A percentile compares a stretch with the other conserved stretches of the same genome.
Conservation (phyloP, 2,329 filamentous ascomycete genomes). For the Neurospora sp. region DNA sequence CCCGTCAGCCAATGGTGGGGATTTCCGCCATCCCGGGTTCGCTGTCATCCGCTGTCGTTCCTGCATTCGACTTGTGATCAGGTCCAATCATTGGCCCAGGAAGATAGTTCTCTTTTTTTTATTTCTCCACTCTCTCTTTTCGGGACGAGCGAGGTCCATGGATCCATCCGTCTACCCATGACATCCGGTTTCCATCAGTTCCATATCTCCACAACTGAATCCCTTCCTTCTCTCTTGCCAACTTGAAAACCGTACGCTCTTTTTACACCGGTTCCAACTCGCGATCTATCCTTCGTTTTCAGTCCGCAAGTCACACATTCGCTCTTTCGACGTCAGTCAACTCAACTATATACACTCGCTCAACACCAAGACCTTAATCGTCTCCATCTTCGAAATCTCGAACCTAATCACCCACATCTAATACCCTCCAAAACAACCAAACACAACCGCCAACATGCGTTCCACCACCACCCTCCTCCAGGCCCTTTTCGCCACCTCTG, state of each 20-base stretch:
- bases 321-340: neutral
- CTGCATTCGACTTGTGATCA: neutral
- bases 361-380: neutral
- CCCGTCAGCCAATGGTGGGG: neutral
- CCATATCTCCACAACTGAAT: neutral
- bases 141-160: neutral
- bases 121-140: neutral
- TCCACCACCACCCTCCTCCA: constrained; percentile 8
- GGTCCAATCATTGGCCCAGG: neutral
- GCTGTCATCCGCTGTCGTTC: neutral
- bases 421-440: neutral
- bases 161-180: neutral
- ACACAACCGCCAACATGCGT: constrained; percentile 13
- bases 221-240: neutral
- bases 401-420: neutral
- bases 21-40: neutral
- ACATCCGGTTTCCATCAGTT: neutral
- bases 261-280: neutral
- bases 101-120: neutral
- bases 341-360: neutral
- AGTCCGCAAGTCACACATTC: neutral
- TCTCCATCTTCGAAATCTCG: neutral
- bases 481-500: constrained; percentile 11
- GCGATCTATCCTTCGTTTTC: neutral
- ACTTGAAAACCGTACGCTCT: neutral